Conservation (phyloP, 106 monocot species). For the Gastrodia elata region DNA sequence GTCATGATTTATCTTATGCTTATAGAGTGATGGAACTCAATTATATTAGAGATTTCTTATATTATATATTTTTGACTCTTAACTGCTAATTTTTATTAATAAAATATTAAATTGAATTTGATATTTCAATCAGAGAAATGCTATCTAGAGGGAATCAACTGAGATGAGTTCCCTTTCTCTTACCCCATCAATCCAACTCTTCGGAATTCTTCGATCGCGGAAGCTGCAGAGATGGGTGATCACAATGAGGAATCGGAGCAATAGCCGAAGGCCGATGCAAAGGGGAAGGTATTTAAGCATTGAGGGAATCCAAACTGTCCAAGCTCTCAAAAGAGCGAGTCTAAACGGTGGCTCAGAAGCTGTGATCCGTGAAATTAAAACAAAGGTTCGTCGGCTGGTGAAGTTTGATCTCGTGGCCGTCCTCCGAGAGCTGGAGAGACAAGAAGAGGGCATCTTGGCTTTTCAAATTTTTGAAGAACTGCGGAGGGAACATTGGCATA, state of each 20-base stretch:
- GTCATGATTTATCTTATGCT: no score
- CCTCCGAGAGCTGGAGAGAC: conserved; percentile 54
- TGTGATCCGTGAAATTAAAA: conserved; percentile 19
- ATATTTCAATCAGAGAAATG: no score
- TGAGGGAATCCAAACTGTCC: conserved; percentile 90
- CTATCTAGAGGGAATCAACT: no score
- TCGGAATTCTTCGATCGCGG: background rate
- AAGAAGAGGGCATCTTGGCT: conserved; percentile 56
- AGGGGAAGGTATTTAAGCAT: conserved; percentile 80
- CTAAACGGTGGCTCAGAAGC: conserved; percentile 10
- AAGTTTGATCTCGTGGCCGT: conserved; percentile 76
- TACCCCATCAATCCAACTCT: no score
- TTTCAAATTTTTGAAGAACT: conserved; percentile 84
- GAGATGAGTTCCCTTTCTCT: no score
- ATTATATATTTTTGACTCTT: no score
- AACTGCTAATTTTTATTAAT: no score
- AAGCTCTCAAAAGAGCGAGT: conserved; percentile 63
- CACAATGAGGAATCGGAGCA: conserved; percentile 72
- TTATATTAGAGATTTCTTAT: no score
- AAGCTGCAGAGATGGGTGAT: background rate
- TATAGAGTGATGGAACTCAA: no score
- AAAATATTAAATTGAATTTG: no score
- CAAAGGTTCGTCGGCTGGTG: conserved; percentile 65
- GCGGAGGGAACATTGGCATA: conserved; percentile 81
- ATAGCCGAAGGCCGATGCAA: conserved; percentile 82